Evolutionary conservation across 768 basidiomycete species (phyloP), one percentile per base, ranked within the genome.

Genomic region (Cystobasidium tubakii): DNA sequence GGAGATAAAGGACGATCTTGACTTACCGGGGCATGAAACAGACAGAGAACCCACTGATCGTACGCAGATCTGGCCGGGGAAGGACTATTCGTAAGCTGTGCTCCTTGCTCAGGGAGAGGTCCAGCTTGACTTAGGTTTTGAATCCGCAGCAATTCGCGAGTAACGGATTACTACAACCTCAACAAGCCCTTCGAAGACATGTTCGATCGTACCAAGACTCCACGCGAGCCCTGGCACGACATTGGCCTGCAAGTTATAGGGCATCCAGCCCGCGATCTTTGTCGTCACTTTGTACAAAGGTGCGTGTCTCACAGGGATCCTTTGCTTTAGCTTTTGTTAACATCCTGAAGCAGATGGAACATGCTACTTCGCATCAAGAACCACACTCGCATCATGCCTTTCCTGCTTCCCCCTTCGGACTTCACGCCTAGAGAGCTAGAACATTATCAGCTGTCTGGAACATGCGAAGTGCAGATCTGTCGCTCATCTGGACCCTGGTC

Each of bases 201-300:
- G 89, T 92, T 95, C 78, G 94, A 99, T 78, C 87, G 96, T 39
- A 81, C 84, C 7, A 95, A 89, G 81, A 85, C 90, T 23, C 91
- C 93, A 4, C 85, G 96, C 62, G 97, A 98, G 93, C 93, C 96
- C 33, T 99, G 95, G 93, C 96, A 99, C 80, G 96, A 99, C 80
- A 91, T 98, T 44, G 91, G 88, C 0, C 85, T 97, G 84, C 96
- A 99, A 81, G 88, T 98, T 50, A 90, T 97, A 31, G 96, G 96
- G 1, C 93, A 95, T 80, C 96, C 96, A 62, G 92, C 94, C 23
- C 86, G 95, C 27, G 96, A 99, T 81, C 82, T 98, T 13, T 90
- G 90, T 73, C 87, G 96, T 60, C 96, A 99, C 82, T 99, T 99
- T 77, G 87, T 92, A 19, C 90, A 97, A 81, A 86, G 94, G 90